Evolutionary conservation across 495 filamentous ascomycete genomes (phyloP).

Genomic region (Collariella sp.): DNA sequence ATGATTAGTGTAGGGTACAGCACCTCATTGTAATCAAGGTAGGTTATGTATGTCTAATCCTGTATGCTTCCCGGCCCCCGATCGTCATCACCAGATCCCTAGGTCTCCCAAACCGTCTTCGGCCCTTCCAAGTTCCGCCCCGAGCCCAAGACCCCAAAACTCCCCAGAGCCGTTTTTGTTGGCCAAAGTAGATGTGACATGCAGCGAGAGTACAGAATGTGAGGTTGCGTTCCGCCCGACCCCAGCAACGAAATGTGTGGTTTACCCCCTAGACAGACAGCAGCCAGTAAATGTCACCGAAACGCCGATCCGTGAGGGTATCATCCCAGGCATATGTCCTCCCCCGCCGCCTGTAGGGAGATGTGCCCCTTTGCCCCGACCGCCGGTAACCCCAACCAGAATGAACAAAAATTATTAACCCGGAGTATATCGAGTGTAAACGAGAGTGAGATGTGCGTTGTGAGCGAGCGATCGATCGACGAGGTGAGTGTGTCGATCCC

Average conservation of each 20-base stretch:
- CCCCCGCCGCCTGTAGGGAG: conserved; percentile 2
- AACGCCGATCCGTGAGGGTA: conserved; percentile 26
- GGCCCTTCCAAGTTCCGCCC: background rate
- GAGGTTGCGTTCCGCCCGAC: background rate
- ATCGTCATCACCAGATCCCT: background rate
- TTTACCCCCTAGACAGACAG: background rate
- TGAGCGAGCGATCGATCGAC: background rate
- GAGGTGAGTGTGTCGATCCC: conserved; percentile 14
- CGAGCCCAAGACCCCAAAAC: background rate
- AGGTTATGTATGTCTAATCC: background rate
- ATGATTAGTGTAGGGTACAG: too few species aligned
- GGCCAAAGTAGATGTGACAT: conserved; percentile 3
- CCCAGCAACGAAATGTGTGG: conserved; percentile 1
- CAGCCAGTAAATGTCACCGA: conserved; percentile 3
- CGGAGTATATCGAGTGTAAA: background rate
- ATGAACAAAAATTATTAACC: conserved; percentile 2
- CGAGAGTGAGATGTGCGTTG: background rate
- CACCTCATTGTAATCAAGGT: background rate
- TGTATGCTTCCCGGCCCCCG: background rate
- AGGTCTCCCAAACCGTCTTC: conserved; percentile 9
- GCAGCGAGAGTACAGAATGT: conserved; percentile 20
- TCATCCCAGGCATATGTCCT: conserved; percentile 11
- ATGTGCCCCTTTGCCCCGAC: conserved; percentile 3
- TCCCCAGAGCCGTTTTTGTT: conserved; percentile 8
- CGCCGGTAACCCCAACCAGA: background rate